phyloP scores from a whole-genome alignment of 2,329 filamentous ascomycete genomes.

The Cercospora sp. region DNA sequence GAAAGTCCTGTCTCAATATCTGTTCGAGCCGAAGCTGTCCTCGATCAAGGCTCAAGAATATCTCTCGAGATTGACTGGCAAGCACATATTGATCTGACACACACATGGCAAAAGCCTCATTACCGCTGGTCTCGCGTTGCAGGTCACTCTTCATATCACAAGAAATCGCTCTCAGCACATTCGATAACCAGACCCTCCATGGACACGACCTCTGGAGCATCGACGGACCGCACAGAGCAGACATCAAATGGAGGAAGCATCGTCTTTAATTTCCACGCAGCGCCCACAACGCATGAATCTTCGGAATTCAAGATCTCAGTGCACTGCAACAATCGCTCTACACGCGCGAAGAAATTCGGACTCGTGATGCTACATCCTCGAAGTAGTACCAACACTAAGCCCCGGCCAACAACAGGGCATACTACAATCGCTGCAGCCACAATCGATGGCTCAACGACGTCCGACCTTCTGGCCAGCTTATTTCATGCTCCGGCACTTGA shows the following conservation, averaged over 20 bases:
- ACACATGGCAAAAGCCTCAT: slow-evolving; percentile 17
- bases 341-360: slow-evolving; percentile 65
- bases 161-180: slow-evolving; percentile 17
- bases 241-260: slow-evolving; percentile 51
- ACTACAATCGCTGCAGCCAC: neutral
- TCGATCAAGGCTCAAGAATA: slow-evolving; percentile 28
- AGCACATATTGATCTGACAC: slow-evolving; percentile 28
- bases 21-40: slow-evolving; percentile 25
- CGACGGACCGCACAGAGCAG: neutral
- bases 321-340: slow-evolving; percentile 72
- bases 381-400: neutral
- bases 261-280: slow-evolving; percentile 71
- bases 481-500: slow-evolving; percentile 24
- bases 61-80: slow-evolving; percentile 32
- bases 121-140: slow-evolving; percentile 35
- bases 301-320: slow-evolving; percentile 71
- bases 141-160: slow-evolving; percentile 21
- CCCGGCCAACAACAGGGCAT: neutral
- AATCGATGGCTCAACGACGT: neutral
- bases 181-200: slow-evolving; percentile 13
- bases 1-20: slow-evolving; percentile 19
- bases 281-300: slow-evolving; percentile 60
- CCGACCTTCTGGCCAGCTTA: slow-evolving; percentile 22
- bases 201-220: slow-evolving; percentile 6
- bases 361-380: slow-evolving; percentile 50